These are phyloP conservation scores for Mediolabrus comicus DNA, from an alignment of 108 stramenopile species.

Conservation along the genomic window DNA sequence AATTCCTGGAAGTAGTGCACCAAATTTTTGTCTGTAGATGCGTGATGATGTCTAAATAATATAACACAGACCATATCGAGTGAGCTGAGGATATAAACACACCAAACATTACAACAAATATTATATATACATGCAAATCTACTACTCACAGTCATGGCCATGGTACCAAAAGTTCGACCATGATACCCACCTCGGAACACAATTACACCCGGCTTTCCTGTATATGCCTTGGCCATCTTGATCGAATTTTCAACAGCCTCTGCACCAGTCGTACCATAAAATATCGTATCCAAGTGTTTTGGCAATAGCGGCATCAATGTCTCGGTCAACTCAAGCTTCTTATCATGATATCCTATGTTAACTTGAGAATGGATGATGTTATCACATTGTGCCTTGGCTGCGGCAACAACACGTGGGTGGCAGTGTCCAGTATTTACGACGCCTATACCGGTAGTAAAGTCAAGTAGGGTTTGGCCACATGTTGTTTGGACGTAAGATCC, in stretches of 20 bases:
- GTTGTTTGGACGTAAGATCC: slow-evolving; percentile 45
- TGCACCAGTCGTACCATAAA: slow-evolving; percentile 69
- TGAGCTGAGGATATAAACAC: too few relatives aligned
- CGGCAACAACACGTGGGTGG: slow-evolving; percentile 64
- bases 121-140: too few relatives aligned
- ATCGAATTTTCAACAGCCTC: slow-evolving; percentile 75
- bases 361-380: slow-evolving; percentile 51
- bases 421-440: slow-evolving; percentile 74
- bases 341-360: slow-evolving; percentile 50
- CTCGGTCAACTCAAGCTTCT: slow-evolving; percentile 62
- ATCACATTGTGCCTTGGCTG: slow-evolving; percentile 64
- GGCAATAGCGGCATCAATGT: slow-evolving; percentile 27
- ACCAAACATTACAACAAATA: too few relatives aligned
- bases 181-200: slow-evolving; percentile 69
- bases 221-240: slow-evolving; percentile 67
- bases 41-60: slow-evolving; percentile 32
- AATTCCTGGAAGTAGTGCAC: slow-evolving; percentile 9
- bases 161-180: slow-evolving; percentile 69
- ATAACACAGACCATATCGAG: too few relatives aligned
- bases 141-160: slow-evolving; percentile 72
- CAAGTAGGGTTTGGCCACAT: slow-evolving; percentile 35
- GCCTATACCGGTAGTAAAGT: slow-evolving; percentile 76
- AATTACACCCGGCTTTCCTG: slow-evolving; percentile 60
- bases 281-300: slow-evolving; percentile 48
- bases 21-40: slow-evolving; percentile 28